Conservation (phyloP, 2,329 filamentous ascomycete species). For the Epichloe amarillans region DNA sequence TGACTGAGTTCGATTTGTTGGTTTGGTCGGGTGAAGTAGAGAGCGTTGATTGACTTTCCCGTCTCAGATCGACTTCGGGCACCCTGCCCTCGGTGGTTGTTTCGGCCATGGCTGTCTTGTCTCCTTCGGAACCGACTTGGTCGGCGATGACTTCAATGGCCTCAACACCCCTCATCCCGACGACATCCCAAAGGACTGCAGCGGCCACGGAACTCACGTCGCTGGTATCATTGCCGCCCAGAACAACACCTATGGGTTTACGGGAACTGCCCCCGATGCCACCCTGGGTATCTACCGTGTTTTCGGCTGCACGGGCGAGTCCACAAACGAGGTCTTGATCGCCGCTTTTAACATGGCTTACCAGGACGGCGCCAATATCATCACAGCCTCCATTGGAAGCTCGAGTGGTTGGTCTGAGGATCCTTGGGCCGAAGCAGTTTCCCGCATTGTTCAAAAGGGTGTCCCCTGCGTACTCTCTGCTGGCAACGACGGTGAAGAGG, state of each 20-base stretch:
- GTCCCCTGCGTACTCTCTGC: slow-evolving; percentile 40
- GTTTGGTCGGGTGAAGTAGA: background rate
- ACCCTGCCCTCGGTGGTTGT: slow-evolving; percentile 50
- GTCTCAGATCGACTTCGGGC: slow-evolving; percentile 45
- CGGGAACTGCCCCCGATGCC: slow-evolving; percentile 42
- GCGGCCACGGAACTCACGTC: slow-evolving; percentile 48
- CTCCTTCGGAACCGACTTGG: slow-evolving; percentile 41
- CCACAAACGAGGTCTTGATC: slow-evolving; percentile 44
- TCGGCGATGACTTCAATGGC: slow-evolving; percentile 39
- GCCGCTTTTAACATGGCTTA: slow-evolving; percentile 46
- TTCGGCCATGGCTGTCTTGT: slow-evolving; percentile 48
- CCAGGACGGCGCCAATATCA: slow-evolving; percentile 45
- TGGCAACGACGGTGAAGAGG: slow-evolving; percentile 33
- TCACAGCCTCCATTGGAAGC: slow-evolving; percentile 41
- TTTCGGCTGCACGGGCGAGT: slow-evolving; percentile 39
- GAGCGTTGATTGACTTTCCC: background rate
- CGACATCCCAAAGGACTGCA: slow-evolving; percentile 40
- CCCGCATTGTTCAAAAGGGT: slow-evolving; percentile 38
- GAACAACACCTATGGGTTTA: slow-evolving; percentile 37
- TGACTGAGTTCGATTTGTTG: background rate
- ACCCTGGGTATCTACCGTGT: slow-evolving; percentile 43
- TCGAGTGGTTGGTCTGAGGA: slow-evolving; percentile 38
- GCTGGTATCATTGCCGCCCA: slow-evolving; percentile 50
- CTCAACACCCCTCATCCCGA: slow-evolving; percentile 29
- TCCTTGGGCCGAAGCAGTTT: slow-evolving; percentile 34